These are phyloP conservation scores for Schwanniomyces pseudopolymorphus DNA, from an alignment of 805 yeast genomes.

Conservation along the genomic window DNA sequence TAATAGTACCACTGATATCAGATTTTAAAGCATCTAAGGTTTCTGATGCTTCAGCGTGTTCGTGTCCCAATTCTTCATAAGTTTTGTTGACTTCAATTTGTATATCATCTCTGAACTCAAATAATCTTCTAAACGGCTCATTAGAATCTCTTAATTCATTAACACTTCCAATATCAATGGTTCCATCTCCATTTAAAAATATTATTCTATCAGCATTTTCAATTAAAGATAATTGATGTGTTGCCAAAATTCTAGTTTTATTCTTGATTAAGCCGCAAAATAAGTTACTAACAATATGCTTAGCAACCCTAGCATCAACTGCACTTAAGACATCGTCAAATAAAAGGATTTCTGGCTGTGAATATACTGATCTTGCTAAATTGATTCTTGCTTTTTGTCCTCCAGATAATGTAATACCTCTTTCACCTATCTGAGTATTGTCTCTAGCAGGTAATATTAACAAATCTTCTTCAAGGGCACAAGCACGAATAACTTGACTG, in stretches of 20 bases:
- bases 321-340: conserved; percentile 47
- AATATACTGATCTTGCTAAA: conserved; percentile 44
- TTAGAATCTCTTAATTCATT: conserved; percentile 35
- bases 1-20: conserved; percentile 25
- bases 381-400: conserved; percentile 47
- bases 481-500: conserved; percentile 30
- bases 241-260: conserved; percentile 40
- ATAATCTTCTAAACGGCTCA: conserved; percentile 48
- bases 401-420: conserved; percentile 45
- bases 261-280: conserved; percentile 32
- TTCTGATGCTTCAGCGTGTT: not conserved
- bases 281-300: conserved; percentile 36
- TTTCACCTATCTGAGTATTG: conserved; percentile 44
- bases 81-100: conserved; percentile 3
- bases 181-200: conserved; percentile 41
- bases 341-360: conserved; percentile 30
- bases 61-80: not conserved
- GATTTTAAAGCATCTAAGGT: conserved; percentile 6
- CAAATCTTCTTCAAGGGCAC: conserved; percentile 42
- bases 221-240: conserved; percentile 42
- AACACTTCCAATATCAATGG: conserved; percentile 37
- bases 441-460: conserved; percentile 34
- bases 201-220: conserved; percentile 38
- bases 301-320: conserved; percentile 44
- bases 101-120: conserved; percentile 40